Evolutionary conservation across 495 filamentous ascomycete species (phyloP).

Genomic region (Friedmanniomyces endolithicus): DNA sequence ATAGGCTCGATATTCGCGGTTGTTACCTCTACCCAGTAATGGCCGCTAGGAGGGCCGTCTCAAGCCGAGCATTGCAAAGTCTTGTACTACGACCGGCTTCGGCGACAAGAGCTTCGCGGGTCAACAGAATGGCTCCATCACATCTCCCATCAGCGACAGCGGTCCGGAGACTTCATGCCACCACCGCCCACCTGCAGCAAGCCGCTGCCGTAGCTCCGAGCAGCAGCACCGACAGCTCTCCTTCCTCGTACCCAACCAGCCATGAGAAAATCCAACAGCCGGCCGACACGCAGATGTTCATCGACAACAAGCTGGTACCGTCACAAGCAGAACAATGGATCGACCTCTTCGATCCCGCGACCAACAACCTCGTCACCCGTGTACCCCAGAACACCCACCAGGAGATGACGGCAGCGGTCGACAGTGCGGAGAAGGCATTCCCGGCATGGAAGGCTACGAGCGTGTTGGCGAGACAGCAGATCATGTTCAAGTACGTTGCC

Average conservation of each 20-base stretch:
- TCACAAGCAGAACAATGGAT: slow-evolving; percentile 74
- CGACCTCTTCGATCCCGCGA: slow-evolving; percentile 88
- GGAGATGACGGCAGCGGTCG: slow-evolving; percentile 78
- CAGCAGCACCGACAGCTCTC: slow-evolving; percentile 44
- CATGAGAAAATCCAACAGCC: slow-evolving; percentile 68
- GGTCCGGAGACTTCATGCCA: slow-evolving; percentile 30
- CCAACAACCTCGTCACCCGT: slow-evolving; percentile 95
- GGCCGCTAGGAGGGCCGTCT: slow-evolving; percentile 24
- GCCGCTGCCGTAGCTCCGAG: slow-evolving; percentile 34
- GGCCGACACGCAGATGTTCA: slow-evolving; percentile 75
- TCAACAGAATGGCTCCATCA: slow-evolving; percentile 23
- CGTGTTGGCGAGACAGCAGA: slow-evolving; percentile 76
- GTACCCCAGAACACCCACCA: slow-evolving; percentile 88
- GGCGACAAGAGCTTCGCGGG: slow-evolving; percentile 11
- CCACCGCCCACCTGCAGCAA: slow-evolving; percentile 25
- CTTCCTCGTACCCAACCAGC: slow-evolving; percentile 62
- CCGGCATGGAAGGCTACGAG: slow-evolving; percentile 74
- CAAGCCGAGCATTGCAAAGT: slow-evolving; percentile 17
- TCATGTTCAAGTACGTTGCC: slow-evolving; percentile 91
- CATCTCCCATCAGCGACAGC: slow-evolving; percentile 22
- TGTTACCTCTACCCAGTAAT: slow-evolving; percentile 5
- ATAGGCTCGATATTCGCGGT: too few species aligned
- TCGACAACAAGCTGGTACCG: slow-evolving; percentile 77
- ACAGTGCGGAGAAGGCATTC: slow-evolving; percentile 81
- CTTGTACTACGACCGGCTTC: slow-evolving; percentile 10